Conservation (phyloP, 129 eudicot genomes). For the Flaveria trinervia region DNA sequence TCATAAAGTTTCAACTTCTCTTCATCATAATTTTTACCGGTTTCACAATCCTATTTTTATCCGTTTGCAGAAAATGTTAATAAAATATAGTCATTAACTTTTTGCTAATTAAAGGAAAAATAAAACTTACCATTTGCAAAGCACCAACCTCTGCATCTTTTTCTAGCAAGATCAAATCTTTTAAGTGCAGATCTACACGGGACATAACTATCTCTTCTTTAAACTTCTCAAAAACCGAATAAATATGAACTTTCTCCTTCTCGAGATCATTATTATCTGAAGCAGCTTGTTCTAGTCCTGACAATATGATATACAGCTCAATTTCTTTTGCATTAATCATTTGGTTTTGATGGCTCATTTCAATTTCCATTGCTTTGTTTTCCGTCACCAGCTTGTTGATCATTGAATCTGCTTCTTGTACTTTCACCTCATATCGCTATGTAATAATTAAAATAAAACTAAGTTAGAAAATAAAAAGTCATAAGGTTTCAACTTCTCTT, state of each 20-base stretch:
- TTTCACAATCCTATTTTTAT: constrained; percentile 50
- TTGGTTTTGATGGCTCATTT: background rate
- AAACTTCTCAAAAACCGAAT: background rate
- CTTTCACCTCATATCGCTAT: constrained; percentile 56
- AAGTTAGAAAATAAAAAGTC: constrained; percentile 9
- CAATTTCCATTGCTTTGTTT: constrained; percentile 54
- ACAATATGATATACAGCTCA: constrained; percentile 3
- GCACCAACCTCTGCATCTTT: background rate
- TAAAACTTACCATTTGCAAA: constrained; percentile 34
- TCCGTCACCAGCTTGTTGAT: constrained; percentile 68
- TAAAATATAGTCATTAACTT: background rate
- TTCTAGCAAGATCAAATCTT: constrained; percentile 4
- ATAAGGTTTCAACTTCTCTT: too few species aligned
- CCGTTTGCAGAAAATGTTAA: constrained; percentile 9
- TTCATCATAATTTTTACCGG: constrained; percentile 40
- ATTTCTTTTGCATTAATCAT: constrained; percentile 11
- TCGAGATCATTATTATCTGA: constrained; percentile 13
- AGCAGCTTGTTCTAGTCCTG: constrained; percentile 11
- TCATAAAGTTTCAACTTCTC: constrained; percentile 69
- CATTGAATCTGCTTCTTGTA: constrained; percentile 66
- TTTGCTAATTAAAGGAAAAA: background rate
- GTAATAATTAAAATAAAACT: background rate
- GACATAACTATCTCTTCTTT: background rate
- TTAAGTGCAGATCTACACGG: background rate
- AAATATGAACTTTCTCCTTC: background rate